These are phyloP conservation scores for Aspergillus eucalypticola DNA, from an alignment of 2,329 filamentous ascomycete species.

Conservation along the genomic window DNA sequence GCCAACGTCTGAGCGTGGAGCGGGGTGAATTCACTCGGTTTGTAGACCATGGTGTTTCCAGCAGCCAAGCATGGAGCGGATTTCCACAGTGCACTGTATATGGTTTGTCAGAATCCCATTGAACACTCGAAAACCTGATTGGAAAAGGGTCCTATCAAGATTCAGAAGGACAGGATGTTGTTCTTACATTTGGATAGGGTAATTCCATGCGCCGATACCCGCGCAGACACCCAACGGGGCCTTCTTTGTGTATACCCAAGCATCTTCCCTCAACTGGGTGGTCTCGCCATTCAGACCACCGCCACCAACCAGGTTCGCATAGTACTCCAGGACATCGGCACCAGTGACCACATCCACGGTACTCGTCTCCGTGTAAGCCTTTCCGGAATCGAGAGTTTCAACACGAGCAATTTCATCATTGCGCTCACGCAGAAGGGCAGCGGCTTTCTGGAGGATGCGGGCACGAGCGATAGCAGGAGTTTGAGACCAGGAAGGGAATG, in stretches of 20 bases:
- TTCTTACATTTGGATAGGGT: constrained; percentile 75
- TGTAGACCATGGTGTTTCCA: constrained; percentile 89
- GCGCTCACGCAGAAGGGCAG: constrained; percentile 68
- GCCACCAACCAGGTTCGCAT: constrained; percentile 73
- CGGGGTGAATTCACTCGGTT: constrained; percentile 83
- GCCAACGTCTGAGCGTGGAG: constrained; percentile 77
- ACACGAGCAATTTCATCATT: constrained; percentile 78
- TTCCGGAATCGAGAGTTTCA: constrained; percentile 84
- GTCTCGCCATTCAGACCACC: constrained; percentile 81
- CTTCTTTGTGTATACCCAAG: constrained; percentile 81
- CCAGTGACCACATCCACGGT: constrained; percentile 81
- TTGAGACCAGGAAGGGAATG: constrained; percentile 74
- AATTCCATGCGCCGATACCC: constrained; percentile 90
- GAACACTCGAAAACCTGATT: too few relatives aligned
- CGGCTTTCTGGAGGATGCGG: constrained; percentile 75
- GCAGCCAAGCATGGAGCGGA: constrained; percentile 81
- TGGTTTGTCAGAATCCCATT: constrained; percentile 7
- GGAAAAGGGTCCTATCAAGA: too few relatives aligned
- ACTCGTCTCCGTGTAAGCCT: constrained; percentile 80
- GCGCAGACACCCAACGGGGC: constrained; percentile 80
- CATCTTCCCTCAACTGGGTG: constrained; percentile 69
- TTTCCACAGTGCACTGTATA: constrained; percentile 71
- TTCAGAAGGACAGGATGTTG: too few relatives aligned
- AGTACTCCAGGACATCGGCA: constrained; percentile 84
- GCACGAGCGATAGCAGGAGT: constrained; percentile 74